Conservation (phyloP, 148 eudicot genomes). For the Rhododendron williamsianum region DNA sequence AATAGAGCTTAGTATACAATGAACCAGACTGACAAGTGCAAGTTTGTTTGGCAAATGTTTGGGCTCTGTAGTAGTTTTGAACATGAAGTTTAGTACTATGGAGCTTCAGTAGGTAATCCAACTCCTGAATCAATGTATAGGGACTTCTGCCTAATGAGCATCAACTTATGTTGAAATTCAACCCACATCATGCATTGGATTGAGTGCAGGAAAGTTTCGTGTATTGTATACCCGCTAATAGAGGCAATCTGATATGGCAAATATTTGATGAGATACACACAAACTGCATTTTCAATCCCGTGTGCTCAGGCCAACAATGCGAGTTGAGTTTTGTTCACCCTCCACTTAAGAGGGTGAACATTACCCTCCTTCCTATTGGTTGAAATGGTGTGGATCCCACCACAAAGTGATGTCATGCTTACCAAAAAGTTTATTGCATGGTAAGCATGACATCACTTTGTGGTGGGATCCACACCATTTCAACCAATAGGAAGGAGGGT, state of each 20-base stretch:
- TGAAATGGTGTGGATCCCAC: too few species aligned
- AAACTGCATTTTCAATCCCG: not conserved
- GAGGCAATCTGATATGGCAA: not conserved
- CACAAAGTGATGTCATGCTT: too few species aligned
- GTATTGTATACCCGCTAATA: not conserved
- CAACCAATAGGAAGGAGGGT: too few species aligned
- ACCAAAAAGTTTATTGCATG: too few species aligned
- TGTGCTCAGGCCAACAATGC: not conserved
- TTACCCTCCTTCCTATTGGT: too few species aligned
- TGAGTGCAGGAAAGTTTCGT: not conserved
- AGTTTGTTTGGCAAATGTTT: not conserved
- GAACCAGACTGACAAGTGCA: not conserved
- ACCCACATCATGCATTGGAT: not conserved
- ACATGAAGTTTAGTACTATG: not conserved
- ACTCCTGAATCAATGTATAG: not conserved
- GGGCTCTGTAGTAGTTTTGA: not conserved
- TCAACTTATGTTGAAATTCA: not conserved
- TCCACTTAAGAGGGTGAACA: too few species aligned
- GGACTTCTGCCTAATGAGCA: not conserved
- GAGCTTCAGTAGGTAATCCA: not conserved
- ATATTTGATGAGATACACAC: not conserved
- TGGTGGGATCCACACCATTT: too few species aligned
- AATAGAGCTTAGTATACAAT: not conserved
- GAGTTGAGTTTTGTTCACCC: too few species aligned
- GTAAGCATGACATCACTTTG: too few species aligned